Evolutionary conservation across 140 eudicot species (phyloP).

Genomic region (Erigeron philadelphicus): DNA sequence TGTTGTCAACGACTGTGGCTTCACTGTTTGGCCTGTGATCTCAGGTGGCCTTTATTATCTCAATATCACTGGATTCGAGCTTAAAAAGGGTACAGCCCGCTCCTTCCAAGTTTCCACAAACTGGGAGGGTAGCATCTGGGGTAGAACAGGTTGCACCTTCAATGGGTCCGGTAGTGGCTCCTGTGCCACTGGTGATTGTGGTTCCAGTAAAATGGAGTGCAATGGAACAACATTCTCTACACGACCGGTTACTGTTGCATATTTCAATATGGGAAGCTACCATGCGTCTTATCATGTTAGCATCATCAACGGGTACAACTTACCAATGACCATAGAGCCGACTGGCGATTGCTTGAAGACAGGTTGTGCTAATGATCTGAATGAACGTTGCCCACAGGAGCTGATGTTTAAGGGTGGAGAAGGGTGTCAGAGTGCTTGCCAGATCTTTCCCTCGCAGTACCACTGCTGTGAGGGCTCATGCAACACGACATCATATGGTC

Average conservation of each 20-base stretch:
- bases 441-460: not conserved
- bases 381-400: constrained; percentile 11
- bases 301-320: constrained; percentile 6
- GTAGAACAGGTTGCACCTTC: constrained; percentile 7
- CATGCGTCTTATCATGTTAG: constrained; percentile 2
- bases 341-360: constrained; percentile 12
- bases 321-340: constrained; percentile 9
- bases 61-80: constrained; percentile 10
- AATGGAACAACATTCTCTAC: not conserved
- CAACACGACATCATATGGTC: not conserved
- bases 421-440: constrained; percentile 29
- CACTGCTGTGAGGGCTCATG: constrained; percentile 21
- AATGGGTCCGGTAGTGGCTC: not conserved
- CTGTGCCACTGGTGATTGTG: constrained; percentile 10
- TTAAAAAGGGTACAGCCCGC: not conserved
- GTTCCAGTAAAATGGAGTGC: not conserved
- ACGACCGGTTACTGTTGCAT: not conserved
- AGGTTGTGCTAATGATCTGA: constrained; percentile 27
- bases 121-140: constrained; percentile 15
- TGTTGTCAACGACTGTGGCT: constrained; percentile 23
- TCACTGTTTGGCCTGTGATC: constrained; percentile 31
- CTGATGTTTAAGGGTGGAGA: constrained; percentile 15
- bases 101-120: not conserved
- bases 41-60: not conserved
- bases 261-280: not conserved